A percentile compares a stretch with the other conserved stretches of the same genome.
phyloP scores from a whole-genome alignment of 441 rosid species.

The Bocquillonia castaneifolia region DNA sequence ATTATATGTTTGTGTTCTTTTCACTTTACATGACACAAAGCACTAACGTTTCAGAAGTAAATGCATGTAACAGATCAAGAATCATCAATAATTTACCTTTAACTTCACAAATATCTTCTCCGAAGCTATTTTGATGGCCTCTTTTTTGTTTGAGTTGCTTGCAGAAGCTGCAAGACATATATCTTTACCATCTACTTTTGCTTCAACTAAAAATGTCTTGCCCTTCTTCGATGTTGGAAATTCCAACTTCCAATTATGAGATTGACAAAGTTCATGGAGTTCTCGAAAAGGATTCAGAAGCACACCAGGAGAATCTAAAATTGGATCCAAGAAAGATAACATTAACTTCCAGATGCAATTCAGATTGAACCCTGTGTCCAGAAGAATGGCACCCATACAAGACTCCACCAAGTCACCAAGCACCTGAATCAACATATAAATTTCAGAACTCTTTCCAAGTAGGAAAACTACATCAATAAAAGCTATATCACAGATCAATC shows the following conservation, averaged over 20 bases:
- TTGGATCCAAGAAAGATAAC: constrained; percentile 67
- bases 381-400: constrained; percentile 72
- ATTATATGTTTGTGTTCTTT: neutral
- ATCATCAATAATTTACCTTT: constrained; percentile 54
- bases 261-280: constrained; percentile 71
- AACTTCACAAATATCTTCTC: constrained; percentile 40
- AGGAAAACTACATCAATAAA: constrained; percentile 7
- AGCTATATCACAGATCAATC: neutral
- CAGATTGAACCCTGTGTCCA: constrained; percentile 79
- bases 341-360: constrained; percentile 62
- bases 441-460: constrained; percentile 13
- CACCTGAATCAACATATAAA: constrained; percentile 42
- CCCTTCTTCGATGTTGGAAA: constrained; percentile 39
- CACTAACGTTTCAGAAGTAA: constrained; percentile 15
- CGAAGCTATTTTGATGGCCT: constrained; percentile 57
- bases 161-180: constrained; percentile 36
- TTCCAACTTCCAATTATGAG: constrained; percentile 44
- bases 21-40: neutral
- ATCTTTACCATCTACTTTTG: constrained; percentile 43
- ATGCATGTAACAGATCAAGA: constrained; percentile 4
- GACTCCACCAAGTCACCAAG: constrained; percentile 97
- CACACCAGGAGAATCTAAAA: constrained; percentile 48
- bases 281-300: constrained; percentile 70
- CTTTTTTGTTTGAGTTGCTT: constrained; percentile 53
- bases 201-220: constrained; percentile 42